These are phyloP conservation scores for Porogramme epimiltina DNA, from an alignment of 1,284 basidiomycete genomes.

Conservation along the genomic window DNA sequence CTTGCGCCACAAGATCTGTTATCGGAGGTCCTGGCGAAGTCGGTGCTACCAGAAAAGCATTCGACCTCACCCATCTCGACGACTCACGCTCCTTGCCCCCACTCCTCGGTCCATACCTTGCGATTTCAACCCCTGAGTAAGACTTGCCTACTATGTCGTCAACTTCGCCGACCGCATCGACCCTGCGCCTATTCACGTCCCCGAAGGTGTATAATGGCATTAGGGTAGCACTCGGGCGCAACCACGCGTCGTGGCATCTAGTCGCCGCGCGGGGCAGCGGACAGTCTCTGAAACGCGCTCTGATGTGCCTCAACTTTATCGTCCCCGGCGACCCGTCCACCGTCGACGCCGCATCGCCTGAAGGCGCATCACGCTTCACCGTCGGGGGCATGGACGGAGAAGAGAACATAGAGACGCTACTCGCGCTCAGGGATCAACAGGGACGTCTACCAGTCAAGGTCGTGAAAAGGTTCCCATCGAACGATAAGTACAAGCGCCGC, in stretches of 20 bases:
- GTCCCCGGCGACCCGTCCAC: neutral
- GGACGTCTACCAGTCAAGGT: neutral
- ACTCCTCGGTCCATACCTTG: too few relatives aligned
- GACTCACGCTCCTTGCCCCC: too few relatives aligned
- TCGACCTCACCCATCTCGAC: too few relatives aligned
- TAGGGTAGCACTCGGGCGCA: neutral
- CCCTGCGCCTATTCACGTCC: too few relatives aligned
- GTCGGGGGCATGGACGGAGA: neutral
- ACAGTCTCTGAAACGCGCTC: neutral
- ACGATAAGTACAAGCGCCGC: neutral
- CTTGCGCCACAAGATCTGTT: too few relatives aligned
- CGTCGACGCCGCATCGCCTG: neutral
- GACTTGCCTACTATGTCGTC: too few relatives aligned
- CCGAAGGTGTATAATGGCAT: too few relatives aligned
- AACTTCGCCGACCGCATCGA: too few relatives aligned
- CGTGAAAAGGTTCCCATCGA: neutral
- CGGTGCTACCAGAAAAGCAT: too few relatives aligned
- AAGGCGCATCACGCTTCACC: neutral
- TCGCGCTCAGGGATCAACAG: neutral
- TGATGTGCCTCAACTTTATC: constrained; percentile 4
- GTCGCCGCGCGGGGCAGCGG: neutral
- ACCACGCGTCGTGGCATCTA: constrained; percentile 10
- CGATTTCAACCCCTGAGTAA: too few relatives aligned
- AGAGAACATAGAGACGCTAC: neutral
- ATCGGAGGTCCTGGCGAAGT: too few relatives aligned